A percentile compares a stretch with the other conserved stretches of the same genome.
phyloP scores from a whole-genome alignment of 2,329 filamentous ascomycete genomes.

The Venturia effusa region DNA sequence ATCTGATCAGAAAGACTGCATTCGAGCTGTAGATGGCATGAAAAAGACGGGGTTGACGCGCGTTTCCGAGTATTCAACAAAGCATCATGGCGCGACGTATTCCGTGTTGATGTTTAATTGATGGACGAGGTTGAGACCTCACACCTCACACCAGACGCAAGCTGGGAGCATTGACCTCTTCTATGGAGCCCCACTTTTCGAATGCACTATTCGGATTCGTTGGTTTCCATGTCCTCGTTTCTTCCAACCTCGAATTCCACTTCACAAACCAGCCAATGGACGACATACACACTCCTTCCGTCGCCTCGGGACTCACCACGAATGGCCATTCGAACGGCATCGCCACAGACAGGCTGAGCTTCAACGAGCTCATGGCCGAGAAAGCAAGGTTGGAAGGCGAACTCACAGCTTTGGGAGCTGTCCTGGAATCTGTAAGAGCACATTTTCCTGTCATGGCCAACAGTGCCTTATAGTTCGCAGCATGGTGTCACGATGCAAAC shows the following conservation, averaged over 20 bases:
- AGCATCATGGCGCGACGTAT: background rate
- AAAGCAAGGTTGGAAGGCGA: constrained; percentile 82
- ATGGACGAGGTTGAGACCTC: background rate
- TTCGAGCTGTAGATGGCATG: background rate
- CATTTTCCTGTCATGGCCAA: constrained; percentile 1
- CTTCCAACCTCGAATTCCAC: too few species aligned
- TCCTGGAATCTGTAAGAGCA: constrained; percentile 70
- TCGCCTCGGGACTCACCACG: constrained; percentile 67
- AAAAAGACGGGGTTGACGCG: background rate
- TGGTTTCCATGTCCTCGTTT: background rate
- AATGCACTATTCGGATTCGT: background rate
- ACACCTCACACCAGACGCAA: background rate
- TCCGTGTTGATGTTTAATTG: background rate
- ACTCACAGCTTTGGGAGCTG: constrained; percentile 69
- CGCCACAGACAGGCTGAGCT: constrained; percentile 51
- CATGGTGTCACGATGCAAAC: constrained; percentile 93
- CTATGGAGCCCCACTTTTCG: background rate
- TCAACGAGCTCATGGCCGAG: constrained; percentile 70
- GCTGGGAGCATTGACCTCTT: background rate
- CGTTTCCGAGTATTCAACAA: background rate
- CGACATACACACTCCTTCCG: constrained; percentile 57
- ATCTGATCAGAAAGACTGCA: background rate
- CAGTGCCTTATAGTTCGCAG: constrained; percentile 36
- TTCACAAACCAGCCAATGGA: constrained; percentile 38
- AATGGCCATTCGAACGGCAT: constrained; percentile 50